These are phyloP conservation scores for Hypholoma sublateritium DNA, from an alignment of 768 basidiomycete species.

Conservation along the genomic window DNA sequence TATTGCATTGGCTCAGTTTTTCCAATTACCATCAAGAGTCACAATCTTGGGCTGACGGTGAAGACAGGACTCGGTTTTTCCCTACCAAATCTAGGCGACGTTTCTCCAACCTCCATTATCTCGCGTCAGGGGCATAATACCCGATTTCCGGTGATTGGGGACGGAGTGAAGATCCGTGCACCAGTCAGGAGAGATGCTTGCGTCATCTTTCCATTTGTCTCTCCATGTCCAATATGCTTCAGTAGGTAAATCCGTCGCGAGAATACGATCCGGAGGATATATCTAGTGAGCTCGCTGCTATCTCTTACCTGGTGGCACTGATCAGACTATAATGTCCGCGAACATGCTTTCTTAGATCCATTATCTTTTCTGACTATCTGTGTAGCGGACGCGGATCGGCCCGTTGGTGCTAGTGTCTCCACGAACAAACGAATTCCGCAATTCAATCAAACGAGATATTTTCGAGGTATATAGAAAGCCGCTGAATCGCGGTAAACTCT, in stretches of 20 bases:
- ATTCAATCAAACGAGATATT: background rate
- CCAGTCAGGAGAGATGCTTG: constrained; percentile 8
- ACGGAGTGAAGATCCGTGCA: constrained; percentile 16
- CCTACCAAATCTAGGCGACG: background rate
- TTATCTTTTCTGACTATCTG: constrained; percentile 30
- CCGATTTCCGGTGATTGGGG: constrained; percentile 16
- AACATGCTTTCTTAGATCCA: constrained; percentile 22
- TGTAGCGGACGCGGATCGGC: constrained; percentile 26
- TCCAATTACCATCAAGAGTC: background rate
- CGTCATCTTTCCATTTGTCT: constrained; percentile 14
- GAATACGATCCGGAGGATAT: constrained; percentile 16
- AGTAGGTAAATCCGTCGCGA: constrained; percentile 6
- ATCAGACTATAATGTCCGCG: constrained; percentile 28
- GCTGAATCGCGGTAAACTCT: background rate
- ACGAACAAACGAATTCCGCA: constrained; percentile 1
- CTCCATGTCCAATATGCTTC: constrained; percentile 17
- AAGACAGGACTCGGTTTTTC: background rate
- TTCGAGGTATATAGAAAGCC: constrained; percentile 8
- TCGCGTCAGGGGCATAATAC: constrained; percentile 10
- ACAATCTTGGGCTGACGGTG: background rate
- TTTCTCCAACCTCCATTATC: constrained; percentile 4
- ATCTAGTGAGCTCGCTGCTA: constrained; percentile 22
- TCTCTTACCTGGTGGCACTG: constrained; percentile 20
- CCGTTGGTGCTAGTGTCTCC: constrained; percentile 18
- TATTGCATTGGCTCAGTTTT: background rate